Conservation (phyloP, 106 monocot genomes). For the Dendrobium chrysotoxum region DNA sequence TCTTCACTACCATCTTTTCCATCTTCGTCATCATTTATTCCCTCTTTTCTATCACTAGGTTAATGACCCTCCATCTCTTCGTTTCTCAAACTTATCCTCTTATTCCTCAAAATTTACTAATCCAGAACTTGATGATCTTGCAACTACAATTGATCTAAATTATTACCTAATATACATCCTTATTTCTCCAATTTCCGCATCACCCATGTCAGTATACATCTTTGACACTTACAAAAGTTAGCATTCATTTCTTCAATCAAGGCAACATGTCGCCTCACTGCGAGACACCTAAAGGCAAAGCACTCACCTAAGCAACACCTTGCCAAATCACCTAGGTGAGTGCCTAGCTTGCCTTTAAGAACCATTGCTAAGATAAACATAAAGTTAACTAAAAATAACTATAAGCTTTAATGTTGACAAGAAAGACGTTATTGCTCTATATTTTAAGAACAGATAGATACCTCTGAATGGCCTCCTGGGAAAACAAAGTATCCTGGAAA, state of each 20-base stretch:
- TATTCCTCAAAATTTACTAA: not conserved
- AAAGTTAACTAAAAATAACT: not conserved
- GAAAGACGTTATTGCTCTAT: not conserved
- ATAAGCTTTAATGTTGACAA: not conserved
- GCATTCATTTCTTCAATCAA: not conserved
- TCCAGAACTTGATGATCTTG: not conserved
- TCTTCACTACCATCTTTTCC: not conserved
- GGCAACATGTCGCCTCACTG: not conserved
- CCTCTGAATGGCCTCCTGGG: slow-evolving; percentile 99
- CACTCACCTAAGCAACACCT: not conserved
- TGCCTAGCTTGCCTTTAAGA: not conserved
- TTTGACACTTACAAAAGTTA: not conserved
- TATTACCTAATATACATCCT: not conserved
- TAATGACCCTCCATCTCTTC: not conserved
- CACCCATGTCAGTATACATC: not conserved
- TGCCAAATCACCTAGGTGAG: not conserved
- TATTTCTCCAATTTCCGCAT: not conserved
- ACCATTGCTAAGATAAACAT: not conserved
- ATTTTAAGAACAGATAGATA: slow-evolving; percentile 16
- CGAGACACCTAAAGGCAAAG: not conserved
- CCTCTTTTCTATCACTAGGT: not conserved
- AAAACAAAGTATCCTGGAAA: slow-evolving; percentile 96
- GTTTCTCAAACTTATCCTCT: not conserved
- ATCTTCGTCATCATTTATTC: not conserved
- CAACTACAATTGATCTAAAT: not conserved